Conservation (phyloP, 352 stramenopile species). For the Pythium phragmiticola region DNA sequence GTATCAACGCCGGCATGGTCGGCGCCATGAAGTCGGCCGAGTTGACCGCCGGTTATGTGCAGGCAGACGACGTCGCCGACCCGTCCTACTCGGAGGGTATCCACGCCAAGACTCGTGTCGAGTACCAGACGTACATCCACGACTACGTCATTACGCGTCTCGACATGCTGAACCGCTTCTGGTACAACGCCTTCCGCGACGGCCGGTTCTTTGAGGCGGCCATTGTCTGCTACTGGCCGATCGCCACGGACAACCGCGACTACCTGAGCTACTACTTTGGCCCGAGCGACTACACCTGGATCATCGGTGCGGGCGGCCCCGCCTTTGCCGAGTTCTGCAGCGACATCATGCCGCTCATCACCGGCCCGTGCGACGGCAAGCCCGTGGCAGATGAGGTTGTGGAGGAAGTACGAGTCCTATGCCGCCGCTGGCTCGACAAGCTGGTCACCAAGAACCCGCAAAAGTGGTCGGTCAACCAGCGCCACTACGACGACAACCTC, state of each 20-base stretch:
- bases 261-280: not conserved
- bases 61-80: not conserved
- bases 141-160: constrained; percentile 7
- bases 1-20: constrained; percentile 6
- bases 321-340: constrained; percentile 4
- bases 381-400: not conserved
- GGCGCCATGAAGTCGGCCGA: constrained; percentile 7
- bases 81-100: not conserved
- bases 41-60: constrained; percentile 2
- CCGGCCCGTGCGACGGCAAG: constrained; percentile 8
- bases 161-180: constrained; percentile 7
- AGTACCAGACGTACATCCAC: constrained; percentile 14
- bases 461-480: constrained; percentile 9
- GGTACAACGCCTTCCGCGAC: constrained; percentile 20
- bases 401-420: not conserved
- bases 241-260: not conserved
- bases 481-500: constrained; percentile 15
- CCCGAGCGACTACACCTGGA: constrained; percentile 6
- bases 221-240: not conserved
- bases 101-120: not conserved
- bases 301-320: not conserved
- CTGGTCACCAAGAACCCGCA: constrained; percentile 5
- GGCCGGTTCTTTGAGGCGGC: constrained; percentile 1
- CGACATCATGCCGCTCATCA: constrained; percentile 16
- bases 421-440: constrained; percentile 6